Percentiles rank a stretch among this genome's conserved stretches.
phyloP scores from a whole-genome alignment of 2,329 filamentous ascomycete species.

The Curvularia hawaiiensis region DNA sequence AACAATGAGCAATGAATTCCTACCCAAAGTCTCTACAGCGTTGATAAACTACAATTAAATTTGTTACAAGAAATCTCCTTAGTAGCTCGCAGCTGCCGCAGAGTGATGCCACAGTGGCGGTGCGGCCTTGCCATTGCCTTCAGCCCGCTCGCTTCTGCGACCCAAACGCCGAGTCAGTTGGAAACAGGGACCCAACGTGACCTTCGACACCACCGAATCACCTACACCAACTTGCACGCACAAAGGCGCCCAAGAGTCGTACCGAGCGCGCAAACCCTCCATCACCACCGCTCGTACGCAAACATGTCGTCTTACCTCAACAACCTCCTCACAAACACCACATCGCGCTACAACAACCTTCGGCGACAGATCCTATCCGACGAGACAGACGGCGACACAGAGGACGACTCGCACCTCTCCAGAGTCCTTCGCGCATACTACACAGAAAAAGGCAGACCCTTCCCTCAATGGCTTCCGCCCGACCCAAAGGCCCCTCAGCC shows the following conservation, averaged over 20 bases:
- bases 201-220: slow-evolving; percentile 9
- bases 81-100: background rate
- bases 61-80: background rate
- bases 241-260: slow-evolving; percentile 2
- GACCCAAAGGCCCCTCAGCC: slow-evolving; percentile 75
- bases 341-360: slow-evolving; percentile 62
- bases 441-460: slow-evolving; percentile 79
- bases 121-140: slow-evolving; percentile 1
- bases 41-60: background rate
- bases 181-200: slow-evolving; percentile 17
- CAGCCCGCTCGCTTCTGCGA: slow-evolving; percentile 15
- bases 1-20: background rate
- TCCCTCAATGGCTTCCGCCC: slow-evolving; percentile 86
- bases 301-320: slow-evolving; percentile 75
- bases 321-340: slow-evolving; percentile 65
- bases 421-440: slow-evolving; percentile 94
- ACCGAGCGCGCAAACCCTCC: background rate
- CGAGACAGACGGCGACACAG: slow-evolving; percentile 60
- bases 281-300: background rate
- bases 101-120: background rate
- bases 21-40: background rate
- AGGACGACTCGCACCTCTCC: slow-evolving; percentile 94
- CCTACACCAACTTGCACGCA: slow-evolving; percentile 7
- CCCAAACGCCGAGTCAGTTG: slow-evolving; percentile 21
- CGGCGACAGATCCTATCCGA: slow-evolving; percentile 70